Evolutionary conservation across 2,329 filamentous ascomycete species (phyloP).

Genomic region (Fusarium sp.): DNA sequence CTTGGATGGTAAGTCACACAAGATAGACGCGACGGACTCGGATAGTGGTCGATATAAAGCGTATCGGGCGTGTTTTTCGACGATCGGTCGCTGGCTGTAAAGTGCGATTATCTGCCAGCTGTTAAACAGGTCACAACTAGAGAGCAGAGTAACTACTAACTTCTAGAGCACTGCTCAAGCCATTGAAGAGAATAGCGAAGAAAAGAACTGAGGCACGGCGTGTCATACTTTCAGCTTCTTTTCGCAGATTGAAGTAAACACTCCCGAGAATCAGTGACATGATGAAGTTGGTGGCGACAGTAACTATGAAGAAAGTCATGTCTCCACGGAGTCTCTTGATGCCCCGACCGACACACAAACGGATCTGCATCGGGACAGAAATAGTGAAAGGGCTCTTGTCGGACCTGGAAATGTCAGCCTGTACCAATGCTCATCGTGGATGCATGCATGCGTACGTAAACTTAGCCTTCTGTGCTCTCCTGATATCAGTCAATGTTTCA

Average conservation of each 20-base stretch:
- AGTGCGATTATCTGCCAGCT: conserved; percentile 35
- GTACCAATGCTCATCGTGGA: background rate
- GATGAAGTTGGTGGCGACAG: conserved; percentile 28
- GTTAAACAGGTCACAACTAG: background rate
- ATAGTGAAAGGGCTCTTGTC: conserved; percentile 59
- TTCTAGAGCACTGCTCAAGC: conserved; percentile 37
- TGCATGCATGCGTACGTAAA: conserved; percentile 15
- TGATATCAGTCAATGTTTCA: conserved; percentile 8
- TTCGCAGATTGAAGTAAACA: conserved; percentile 28
- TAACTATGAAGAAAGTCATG: conserved; percentile 35
- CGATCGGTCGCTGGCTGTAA: conserved; percentile 48
- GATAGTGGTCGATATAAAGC: conserved; percentile 51
- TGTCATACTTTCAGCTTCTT: conserved; percentile 18
- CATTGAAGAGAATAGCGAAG: conserved; percentile 37
- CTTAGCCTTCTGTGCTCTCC: conserved; percentile 29
- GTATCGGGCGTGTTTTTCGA: conserved; percentile 53
- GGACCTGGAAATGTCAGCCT: conserved; percentile 16
- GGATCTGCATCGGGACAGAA: conserved; percentile 60
- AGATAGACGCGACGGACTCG: conserved; percentile 37
- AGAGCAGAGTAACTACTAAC: background rate
- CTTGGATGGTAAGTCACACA: conserved; percentile 40
- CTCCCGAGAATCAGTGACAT: conserved; percentile 32
- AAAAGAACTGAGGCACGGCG: conserved; percentile 28
- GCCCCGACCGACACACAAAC: conserved; percentile 55
- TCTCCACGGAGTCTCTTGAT: conserved; percentile 35